phyloP scores from a whole-genome alignment of 2,329 filamentous ascomycete species.

The Emydomyces testavorans region DNA sequence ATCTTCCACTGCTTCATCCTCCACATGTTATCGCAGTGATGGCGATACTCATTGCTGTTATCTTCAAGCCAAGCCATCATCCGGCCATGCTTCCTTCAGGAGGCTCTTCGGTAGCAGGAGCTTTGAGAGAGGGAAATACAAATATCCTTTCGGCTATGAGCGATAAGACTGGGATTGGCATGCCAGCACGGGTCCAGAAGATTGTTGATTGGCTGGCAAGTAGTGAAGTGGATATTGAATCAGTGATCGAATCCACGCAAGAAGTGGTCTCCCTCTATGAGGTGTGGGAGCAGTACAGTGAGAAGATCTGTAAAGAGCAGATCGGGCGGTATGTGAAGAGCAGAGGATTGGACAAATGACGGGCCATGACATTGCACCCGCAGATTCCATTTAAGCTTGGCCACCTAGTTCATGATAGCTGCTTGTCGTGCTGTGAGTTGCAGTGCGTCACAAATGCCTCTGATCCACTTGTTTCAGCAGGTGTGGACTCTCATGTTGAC shows the following conservation, averaged over 20 bases:
- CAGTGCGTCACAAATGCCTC: too few relatives aligned
- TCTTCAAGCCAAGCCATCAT: conserved; percentile 39
- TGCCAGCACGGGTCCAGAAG: conserved; percentile 43
- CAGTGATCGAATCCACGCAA: conserved; percentile 78
- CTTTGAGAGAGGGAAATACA: conserved; percentile 29
- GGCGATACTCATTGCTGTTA: conserved; percentile 71
- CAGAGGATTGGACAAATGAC: conserved; percentile 46
- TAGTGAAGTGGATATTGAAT: conserved; percentile 71
- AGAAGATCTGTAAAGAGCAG: conserved; percentile 53
- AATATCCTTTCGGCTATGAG: conserved; percentile 26
- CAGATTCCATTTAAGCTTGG: not conserved
- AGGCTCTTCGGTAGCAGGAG: conserved; percentile 18
- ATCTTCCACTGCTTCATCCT: conserved; percentile 71
- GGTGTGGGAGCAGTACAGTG: conserved; percentile 54
- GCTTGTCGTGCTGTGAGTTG: too few relatives aligned
- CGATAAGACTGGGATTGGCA: conserved; percentile 20
- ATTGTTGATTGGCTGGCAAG: conserved; percentile 65
- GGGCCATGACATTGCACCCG: not conserved
- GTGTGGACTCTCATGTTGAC: too few relatives aligned
- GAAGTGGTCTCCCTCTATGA: conserved; percentile 87
- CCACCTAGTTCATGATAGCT: too few relatives aligned
- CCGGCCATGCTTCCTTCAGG: not conserved
- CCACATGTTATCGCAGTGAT: conserved; percentile 85
- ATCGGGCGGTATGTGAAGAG: conserved; percentile 52
- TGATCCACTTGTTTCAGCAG: too few relatives aligned